These are phyloP conservation scores for Bipolaris oryzae DNA, from an alignment of 2,329 filamentous ascomycete genomes.

Conservation along the genomic window DNA sequence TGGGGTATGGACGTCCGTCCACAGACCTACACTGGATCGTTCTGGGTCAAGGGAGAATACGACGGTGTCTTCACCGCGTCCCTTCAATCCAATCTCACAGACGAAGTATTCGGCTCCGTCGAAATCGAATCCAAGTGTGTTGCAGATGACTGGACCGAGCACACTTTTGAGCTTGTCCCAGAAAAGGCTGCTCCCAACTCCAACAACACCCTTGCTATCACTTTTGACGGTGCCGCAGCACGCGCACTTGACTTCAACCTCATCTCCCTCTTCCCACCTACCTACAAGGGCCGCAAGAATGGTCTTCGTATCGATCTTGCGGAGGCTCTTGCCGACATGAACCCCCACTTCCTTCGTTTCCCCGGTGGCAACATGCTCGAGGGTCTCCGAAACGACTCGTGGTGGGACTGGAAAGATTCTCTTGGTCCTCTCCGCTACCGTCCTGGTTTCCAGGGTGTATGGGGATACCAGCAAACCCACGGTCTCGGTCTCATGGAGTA, in stretches of 20 bases:
- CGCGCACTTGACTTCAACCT: conserved; percentile 55
- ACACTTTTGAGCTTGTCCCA: conserved; percentile 48
- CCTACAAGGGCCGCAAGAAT: conserved; percentile 60
- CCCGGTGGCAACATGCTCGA: conserved; percentile 59
- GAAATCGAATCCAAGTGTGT: conserved; percentile 38
- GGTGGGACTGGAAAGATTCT: conserved; percentile 57
- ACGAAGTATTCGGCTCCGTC: conserved; percentile 50
- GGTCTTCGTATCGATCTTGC: conserved; percentile 59
- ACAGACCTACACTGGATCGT: conserved; percentile 58
- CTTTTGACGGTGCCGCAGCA: conserved; percentile 50
- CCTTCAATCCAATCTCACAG: conserved; percentile 50
- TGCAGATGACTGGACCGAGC: conserved; percentile 49
- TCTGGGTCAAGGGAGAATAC: conserved; percentile 53
- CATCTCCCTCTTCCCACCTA: conserved; percentile 61
- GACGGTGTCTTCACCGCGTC: conserved; percentile 48
- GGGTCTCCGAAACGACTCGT: conserved; percentile 32
- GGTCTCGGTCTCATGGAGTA: conserved; percentile 57
- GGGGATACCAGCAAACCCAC: conserved; percentile 54
- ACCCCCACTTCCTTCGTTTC: conserved; percentile 56
- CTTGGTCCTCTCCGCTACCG: conserved; percentile 56
- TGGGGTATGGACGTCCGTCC: conserved; percentile 59
- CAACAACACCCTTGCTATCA: conserved; percentile 60
- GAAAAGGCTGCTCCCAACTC: conserved; percentile 50
- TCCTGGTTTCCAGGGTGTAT: conserved; percentile 54
- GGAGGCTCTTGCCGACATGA: conserved; percentile 52